Evolutionary conservation across 129 eudicot genomes (phyloP).

Genomic region (Helianthus annuus): DNA sequence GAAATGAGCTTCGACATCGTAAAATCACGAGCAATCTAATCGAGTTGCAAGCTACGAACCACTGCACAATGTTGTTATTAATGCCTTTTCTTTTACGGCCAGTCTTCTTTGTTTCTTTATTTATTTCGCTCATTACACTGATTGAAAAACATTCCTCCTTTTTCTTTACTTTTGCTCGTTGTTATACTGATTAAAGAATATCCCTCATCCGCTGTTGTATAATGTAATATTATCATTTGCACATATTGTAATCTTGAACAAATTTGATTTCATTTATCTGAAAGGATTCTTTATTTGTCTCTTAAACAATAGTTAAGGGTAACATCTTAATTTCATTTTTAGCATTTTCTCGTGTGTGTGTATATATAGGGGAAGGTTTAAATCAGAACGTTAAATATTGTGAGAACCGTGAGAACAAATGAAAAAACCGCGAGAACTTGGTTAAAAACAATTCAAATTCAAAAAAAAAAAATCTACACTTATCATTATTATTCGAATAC

Average conservation of each 20-base stretch:
- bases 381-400: no score
- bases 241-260: conserved; percentile 33
- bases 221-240: conserved; percentile 37
- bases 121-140: neutral
- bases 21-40: conserved; percentile 72
- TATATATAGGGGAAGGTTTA: no score
- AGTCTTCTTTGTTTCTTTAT: neutral
- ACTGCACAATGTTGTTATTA: conserved; percentile 13
- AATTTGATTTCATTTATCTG: conserved; percentile 14
- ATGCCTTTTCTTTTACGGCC: neutral
- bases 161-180: neutral
- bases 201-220: conserved; percentile 21
- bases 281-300: neutral
- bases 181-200: conserved; percentile 19
- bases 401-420: no score
- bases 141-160: conserved; percentile 16
- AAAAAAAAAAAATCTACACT: no score
- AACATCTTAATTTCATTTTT: no score
- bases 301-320: no score
- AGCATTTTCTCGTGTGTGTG: no score
- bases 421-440: no score
- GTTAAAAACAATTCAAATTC: no score
- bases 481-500: no score
- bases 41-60: no score
- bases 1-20: conserved; percentile 92